Conservation (phyloP, 768 basidiomycete genomes). For the Nidularia sp. region DNA sequence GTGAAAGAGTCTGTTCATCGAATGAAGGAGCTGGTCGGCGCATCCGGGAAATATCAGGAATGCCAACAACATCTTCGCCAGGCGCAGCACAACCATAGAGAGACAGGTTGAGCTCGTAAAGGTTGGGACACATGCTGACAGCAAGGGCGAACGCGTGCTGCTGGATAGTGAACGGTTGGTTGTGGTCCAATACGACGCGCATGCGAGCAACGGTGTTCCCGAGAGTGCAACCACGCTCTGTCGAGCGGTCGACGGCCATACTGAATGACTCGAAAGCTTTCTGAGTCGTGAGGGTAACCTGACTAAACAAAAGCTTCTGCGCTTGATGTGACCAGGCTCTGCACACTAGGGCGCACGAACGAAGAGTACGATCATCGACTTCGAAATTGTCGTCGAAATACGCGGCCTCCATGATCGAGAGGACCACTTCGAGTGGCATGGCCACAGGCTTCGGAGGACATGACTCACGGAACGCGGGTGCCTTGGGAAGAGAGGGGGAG, state of each 20-base stretch:
- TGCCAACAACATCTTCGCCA: conserved; percentile 45
- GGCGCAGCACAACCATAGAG: conserved; percentile 56
- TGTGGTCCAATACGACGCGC: conserved; percentile 59
- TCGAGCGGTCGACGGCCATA: conserved; percentile 42
- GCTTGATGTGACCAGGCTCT: conserved; percentile 60
- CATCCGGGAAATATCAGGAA: conserved; percentile 41
- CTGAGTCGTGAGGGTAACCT: conserved; percentile 50
- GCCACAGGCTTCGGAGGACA: conserved; percentile 1
- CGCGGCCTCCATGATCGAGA: conserved; percentile 59
- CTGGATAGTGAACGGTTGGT: conserved; percentile 56
- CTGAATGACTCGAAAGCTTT: conserved; percentile 51
- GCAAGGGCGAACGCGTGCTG: conserved; percentile 56
- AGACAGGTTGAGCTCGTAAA: conserved; percentile 50
- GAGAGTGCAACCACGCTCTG: conserved; percentile 44
- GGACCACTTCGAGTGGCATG: conserved; percentile 61
- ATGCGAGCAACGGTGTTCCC: conserved; percentile 51
- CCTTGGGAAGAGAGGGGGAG: conserved; percentile 8
- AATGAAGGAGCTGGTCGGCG: conserved; percentile 51
- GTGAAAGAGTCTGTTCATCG: conserved; percentile 43
- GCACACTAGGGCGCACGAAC: conserved; percentile 59
- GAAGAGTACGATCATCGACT: conserved; percentile 38
- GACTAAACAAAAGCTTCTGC: conserved; percentile 62
- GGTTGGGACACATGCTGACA: conserved; percentile 54
- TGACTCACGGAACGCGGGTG: background rate
- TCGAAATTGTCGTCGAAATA: conserved; percentile 32